Conservation (phyloP, 805 yeast species). For the Spathaspora passalidarum region DNA sequence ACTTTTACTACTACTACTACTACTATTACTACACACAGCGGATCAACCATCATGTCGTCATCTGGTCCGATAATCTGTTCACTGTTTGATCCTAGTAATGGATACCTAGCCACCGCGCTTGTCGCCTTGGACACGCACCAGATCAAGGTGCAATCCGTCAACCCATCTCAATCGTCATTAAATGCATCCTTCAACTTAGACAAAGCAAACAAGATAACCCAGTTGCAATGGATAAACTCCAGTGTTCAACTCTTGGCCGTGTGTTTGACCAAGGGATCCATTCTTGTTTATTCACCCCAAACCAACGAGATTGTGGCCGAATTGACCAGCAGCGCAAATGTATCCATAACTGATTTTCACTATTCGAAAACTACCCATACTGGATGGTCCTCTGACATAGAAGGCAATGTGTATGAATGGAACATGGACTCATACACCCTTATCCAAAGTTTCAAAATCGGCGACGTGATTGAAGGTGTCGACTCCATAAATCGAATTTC, state of each 20-base stretch:
- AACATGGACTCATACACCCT: constrained; percentile 46
- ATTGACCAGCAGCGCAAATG: constrained; percentile 43
- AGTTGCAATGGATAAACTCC: constrained; percentile 53
- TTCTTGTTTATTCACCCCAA: constrained; percentile 66
- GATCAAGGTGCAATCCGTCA: constrained; percentile 57
- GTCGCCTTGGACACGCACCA: constrained; percentile 71
- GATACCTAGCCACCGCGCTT: constrained; percentile 59
- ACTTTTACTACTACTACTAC: background rate
- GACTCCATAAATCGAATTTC: constrained; percentile 31
- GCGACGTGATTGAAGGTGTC: constrained; percentile 33
- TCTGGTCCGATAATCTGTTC: constrained; percentile 36
- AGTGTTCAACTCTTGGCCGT: constrained; percentile 37
- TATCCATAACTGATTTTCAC: constrained; percentile 50
- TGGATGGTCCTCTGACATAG: constrained; percentile 59
- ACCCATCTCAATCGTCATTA: constrained; percentile 38
- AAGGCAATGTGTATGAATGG: constrained; percentile 62
- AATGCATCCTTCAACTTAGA: constrained; percentile 52
- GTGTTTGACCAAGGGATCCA: constrained; percentile 63
- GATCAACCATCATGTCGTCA: constrained; percentile 8
- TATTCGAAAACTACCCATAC: constrained; percentile 39
- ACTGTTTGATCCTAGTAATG: constrained; percentile 61
- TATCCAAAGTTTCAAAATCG: constrained; percentile 40
- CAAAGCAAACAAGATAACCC: constrained; percentile 47
- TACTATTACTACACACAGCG: constrained; percentile 1
- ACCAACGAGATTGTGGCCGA: constrained; percentile 55